Conservation (phyloP, 352 stramenopile species). For the Phytopythium vexans region DNA sequence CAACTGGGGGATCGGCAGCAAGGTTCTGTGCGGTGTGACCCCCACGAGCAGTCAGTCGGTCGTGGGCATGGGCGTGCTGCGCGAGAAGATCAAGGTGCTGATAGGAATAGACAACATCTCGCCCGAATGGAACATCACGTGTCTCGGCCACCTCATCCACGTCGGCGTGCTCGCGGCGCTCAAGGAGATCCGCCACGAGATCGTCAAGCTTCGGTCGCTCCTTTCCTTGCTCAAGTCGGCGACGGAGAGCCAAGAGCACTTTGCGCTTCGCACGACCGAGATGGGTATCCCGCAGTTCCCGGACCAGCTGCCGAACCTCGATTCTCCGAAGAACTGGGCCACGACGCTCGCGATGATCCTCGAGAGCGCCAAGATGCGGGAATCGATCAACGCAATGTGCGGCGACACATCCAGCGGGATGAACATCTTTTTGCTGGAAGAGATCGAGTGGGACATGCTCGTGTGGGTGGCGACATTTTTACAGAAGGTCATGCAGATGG, state of each 20-base stretch:
- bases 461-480: constrained; percentile 70
- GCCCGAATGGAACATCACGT: constrained; percentile 72
- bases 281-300: constrained; percentile 57
- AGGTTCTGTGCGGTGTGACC: constrained; percentile 68
- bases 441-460: constrained; percentile 78
- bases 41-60: constrained; percentile 55
- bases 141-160: constrained; percentile 71
- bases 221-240: constrained; percentile 68
- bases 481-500: constrained; percentile 77
- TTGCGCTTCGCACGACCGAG: constrained; percentile 62
- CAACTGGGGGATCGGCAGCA: constrained; percentile 71
- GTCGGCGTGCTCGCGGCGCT: constrained; percentile 55
- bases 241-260: constrained; percentile 72
- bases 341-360: constrained; percentile 77
- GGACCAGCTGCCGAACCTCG: constrained; percentile 59
- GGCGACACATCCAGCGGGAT: constrained; percentile 62
- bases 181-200: constrained; percentile 70
- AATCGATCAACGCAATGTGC: constrained; percentile 69
- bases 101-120: constrained; percentile 76
- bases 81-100: constrained; percentile 77
- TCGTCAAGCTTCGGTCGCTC: constrained; percentile 73
- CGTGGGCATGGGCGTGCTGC: constrained; percentile 71
- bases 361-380: constrained; percentile 71
- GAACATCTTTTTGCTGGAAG: constrained; percentile 72
- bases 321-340: constrained; percentile 67